Base-by-base conservation (phyloP, 176 grass and related monocot species). In the Phyllostachys edulis region DNA sequence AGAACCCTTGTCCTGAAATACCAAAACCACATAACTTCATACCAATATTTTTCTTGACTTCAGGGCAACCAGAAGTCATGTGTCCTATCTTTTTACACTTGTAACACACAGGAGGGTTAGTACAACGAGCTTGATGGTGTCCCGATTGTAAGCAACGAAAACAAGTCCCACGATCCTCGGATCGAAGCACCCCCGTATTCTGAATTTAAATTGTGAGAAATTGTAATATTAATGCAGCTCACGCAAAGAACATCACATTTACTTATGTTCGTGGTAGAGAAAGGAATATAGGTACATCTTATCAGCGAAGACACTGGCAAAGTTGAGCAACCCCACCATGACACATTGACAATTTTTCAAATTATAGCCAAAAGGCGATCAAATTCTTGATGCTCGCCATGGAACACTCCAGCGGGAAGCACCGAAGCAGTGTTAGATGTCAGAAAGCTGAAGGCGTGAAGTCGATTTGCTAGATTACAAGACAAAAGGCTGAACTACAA, bases 401-500 rank as follows among this genome's bases (percentile, higher is more conserved):
- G 76, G 21, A 49, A 85, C 23, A 66, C 17, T 59, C 51, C 36
- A 76, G 62, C 6, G 11, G 18, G 29, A 76, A 85, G 9, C 38
- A 84, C 16, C 1, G 21, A 71, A 85, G 9, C 47, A 79, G 36
- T 0, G 5, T 78, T 67, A 56, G 1, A 72, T 46, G 24, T 38
- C 20, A 66, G 18, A 41, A 41, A 79, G 27, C 32, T 81, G 24
- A 71, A 77, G 36, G 61, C 69, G 49, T 34, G 49, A 57, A 60
- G 6, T 50, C 52, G n/a, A 51, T 47, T 82, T 57, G 61, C 69
- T 26, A 63, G 1, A 34, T 78, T 82, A 66, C 79, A 86, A 18
- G 14, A 13, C 9, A 83, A 51, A 62, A 61, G 45, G 29, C 34
- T 86, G 71, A 9, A 52, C 40, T 83, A 87, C 47, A 66, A 74